Base-by-base conservation (phyloP, 352 stramenopile genomes). In the Thraustochytrium sp. region DNA sequence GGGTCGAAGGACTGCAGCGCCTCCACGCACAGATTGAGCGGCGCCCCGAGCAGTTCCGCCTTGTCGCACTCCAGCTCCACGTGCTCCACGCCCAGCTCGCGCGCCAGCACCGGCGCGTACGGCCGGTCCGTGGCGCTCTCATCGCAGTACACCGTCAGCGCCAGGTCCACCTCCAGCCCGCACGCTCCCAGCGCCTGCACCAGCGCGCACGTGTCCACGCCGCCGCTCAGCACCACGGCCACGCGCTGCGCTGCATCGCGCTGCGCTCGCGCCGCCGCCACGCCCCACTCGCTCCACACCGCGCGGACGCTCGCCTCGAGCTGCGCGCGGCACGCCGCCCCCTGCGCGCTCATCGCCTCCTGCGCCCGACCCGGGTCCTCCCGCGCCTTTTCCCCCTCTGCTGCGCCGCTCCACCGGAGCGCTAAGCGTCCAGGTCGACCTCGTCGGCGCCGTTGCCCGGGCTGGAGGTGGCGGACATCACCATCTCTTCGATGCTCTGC, bases 1-100 rank as follows among this genome's bases (percentile, higher is more conserved):
- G 90, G 91, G 75, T 96, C 91, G 59, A 90, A 95, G 23, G 90
- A 92, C 49, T 85, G 85, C 46, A 95, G 84, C 21, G 92, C 56
- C 38, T 89, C 86, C n/a, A 89, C 84, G 9, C 91, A 89, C 37
- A 64, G 55, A 0, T 85, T 59, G 44, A 89, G 73, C 55, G 86
- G 84, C 34, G 83, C 23, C 21, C 55, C 29, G 3, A 89, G 40
- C 18, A 96, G 76, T 36, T 90, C 86, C 0, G 93, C 88, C 11
- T 93, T 74, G 11, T 87, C 89, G 0, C 88, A 72, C 2, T 88
- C 55, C 1, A 96, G 38, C 21, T 94, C 85, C 37, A 92, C 87
- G 78, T 94, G 91, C 29, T 90, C 54, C n/a, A 89, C 74, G 18
- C 77, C 44, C 13, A 44, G 53, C 13, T 2, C 18, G 9, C 16